phyloP scores from a whole-genome alignment of 306 rosid species.

The Spatholobus suberectus region DNA sequence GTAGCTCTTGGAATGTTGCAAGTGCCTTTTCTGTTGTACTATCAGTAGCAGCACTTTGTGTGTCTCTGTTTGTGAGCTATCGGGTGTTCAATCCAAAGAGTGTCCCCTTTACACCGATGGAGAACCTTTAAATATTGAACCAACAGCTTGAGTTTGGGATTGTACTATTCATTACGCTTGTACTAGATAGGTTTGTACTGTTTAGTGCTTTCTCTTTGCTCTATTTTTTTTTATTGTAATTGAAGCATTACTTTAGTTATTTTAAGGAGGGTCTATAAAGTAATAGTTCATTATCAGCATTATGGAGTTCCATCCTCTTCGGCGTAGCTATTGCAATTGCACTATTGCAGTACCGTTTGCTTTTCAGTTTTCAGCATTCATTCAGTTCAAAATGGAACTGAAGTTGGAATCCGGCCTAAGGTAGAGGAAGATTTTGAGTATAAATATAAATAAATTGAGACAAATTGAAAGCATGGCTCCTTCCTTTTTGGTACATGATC shows the following conservation, averaged over 20 bases:
- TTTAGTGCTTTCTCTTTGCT: constrained; percentile 49
- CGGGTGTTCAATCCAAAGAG: constrained; percentile 55
- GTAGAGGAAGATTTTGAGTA: background rate
- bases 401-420: background rate
- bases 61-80: constrained; percentile 76
- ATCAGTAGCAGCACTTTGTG: constrained; percentile 89
- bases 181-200: constrained; percentile 58
- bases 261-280: constrained; percentile 41
- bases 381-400: constrained; percentile 9
- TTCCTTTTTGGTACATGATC: background rate
- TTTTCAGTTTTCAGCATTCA: constrained; percentile 28
- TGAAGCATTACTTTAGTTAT: constrained; percentile 50
- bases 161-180: constrained; percentile 54
- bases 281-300: constrained; percentile 37
- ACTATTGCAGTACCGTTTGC: background rate
- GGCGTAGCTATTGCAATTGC: constrained; percentile 34
- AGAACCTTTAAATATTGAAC: constrained; percentile 63
- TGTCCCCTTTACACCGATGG: constrained; percentile 65
- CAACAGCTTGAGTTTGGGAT: constrained; percentile 40
- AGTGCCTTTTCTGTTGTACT: constrained; percentile 78
- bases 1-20: constrained; percentile 67
- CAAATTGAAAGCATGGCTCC: background rate
- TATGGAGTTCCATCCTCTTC: constrained; percentile 30
- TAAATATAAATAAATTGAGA: background rate
- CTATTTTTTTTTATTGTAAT: constrained; percentile 45